Conservation (phyloP, 192 early-diverging fungal genomes). For the Linnemannia hyalina region DNA sequence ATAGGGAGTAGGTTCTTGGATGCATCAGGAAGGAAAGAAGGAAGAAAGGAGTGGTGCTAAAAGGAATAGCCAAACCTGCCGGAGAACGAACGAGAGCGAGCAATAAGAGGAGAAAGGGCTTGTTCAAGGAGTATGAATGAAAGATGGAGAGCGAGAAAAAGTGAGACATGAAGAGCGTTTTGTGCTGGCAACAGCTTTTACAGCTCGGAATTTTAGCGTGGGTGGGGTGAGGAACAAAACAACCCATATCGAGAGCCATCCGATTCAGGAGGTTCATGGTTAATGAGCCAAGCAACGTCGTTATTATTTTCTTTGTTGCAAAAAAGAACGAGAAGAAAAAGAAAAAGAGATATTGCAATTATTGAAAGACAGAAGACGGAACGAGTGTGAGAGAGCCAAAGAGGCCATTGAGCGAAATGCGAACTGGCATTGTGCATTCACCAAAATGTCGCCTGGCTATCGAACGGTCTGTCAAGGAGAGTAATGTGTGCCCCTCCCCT, state of each 20-base stretch:
- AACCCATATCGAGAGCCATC: background rate
- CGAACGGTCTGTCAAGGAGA: background rate
- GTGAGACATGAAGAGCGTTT: background rate
- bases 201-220: background rate
- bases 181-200: background rate
- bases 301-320: background rate
- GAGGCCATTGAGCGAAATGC: slow-evolving; percentile 1
- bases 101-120: background rate
- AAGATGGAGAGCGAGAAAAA: background rate
- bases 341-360: background rate
- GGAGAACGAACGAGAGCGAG: background rate
- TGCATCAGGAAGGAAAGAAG: background rate
- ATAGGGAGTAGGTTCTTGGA: background rate
- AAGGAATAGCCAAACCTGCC: background rate
- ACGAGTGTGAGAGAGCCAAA: background rate
- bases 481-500: background rate
- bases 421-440: background rate
- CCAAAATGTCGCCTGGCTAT: background rate
- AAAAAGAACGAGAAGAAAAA: background rate
- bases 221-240: background rate
- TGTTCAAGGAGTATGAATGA: background rate
- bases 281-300: background rate
- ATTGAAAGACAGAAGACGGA: background rate
- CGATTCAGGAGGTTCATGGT: background rate
- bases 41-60: too few relatives aligned